Base-by-base conservation (phyloP, 1,139 yeast genomes). In the Lodderomyces beijingensis region DNA sequence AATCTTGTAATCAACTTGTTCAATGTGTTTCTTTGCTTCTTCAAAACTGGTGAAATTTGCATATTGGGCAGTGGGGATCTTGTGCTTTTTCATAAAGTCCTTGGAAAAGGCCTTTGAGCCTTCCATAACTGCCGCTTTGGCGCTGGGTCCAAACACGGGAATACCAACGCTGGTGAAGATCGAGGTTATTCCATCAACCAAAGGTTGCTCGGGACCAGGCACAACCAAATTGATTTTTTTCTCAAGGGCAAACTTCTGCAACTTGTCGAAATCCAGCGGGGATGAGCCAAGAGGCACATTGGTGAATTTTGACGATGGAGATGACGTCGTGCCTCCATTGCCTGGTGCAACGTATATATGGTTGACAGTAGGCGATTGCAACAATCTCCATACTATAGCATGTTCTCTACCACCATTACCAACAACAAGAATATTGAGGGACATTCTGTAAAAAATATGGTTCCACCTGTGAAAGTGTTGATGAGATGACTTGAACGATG, bases 331-430 rank as follows among this genome's bases (percentile, higher is more conserved):
- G 33, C 97, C 98, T 36, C 97, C 98, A 54, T 91, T 93, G 41
- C 98, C 98, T 44, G 97, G 97, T 18, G 97, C 96, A 34, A 91
- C 96, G 50, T 57, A 93, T 47, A 93, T 81, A 42, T 75, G 73
- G 41, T 65, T 63, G 28, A 88, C 95, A 25, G 75, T 59, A 25
- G 77, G 62, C 20, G 96, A 86, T 59, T 87, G 93, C 27, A 84
- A 67, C 46, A 93, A 74, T 54, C 83, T 85, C 96, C 96, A 89
- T 13, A 87, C 84, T 44, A 93, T 73, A 35, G 98, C 97, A 59
- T 91, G 97, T 62, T 93, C 99, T 70, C 99, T 88, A 48, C 98
- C 99, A 53, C 99, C 99, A 64, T 85, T 88, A 51, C 99, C 99
- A 49, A 93, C 74, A 44, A 93, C 81, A 43, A 93, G 79, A 46